Percentiles rank a stretch among this genome's conserved stretches.
Evolutionary conservation across 164 flowering plant species (phyloP).

Genomic region (Berberis vulgaris): DNA sequence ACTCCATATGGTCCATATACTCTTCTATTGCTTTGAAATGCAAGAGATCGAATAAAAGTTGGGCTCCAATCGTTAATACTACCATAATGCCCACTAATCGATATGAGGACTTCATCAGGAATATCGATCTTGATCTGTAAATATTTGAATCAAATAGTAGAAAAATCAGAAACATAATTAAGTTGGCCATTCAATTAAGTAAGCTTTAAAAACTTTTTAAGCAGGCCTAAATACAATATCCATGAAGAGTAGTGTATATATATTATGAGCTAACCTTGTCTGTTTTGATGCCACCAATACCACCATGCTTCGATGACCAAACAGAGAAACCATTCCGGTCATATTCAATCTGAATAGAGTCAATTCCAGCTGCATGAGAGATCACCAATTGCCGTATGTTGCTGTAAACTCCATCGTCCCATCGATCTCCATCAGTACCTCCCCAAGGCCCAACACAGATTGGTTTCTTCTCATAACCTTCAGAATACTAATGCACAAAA

Average conservation of each 20-base stretch:
- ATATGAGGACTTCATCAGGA: constrained; percentile 61
- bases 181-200: background rate
- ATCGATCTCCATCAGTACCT: constrained; percentile 36
- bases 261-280: constrained; percentile 21
- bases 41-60: constrained; percentile 43
- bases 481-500: background rate
- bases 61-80: constrained; percentile 30
- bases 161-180: background rate
- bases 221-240: background rate
- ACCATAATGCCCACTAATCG: constrained; percentile 59
- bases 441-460: constrained; percentile 60
- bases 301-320: constrained; percentile 61
- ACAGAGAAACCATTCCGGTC: constrained; percentile 38
- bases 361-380: constrained; percentile 40
- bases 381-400: constrained; percentile 42
- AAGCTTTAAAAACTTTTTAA: background rate
- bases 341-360: constrained; percentile 50
- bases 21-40: constrained; percentile 49
- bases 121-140: constrained; percentile 58
- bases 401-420: constrained; percentile 58
- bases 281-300: constrained; percentile 28
- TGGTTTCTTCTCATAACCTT: constrained; percentile 8
- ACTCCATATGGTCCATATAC: constrained; percentile 69
- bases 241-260: background rate
- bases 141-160: background rate